Evolutionary conservation across 192 early-diverging fungal genomes (phyloP), one percentile per base, ranked within the genome.

Genomic region (Mortierella alpina): DNA sequence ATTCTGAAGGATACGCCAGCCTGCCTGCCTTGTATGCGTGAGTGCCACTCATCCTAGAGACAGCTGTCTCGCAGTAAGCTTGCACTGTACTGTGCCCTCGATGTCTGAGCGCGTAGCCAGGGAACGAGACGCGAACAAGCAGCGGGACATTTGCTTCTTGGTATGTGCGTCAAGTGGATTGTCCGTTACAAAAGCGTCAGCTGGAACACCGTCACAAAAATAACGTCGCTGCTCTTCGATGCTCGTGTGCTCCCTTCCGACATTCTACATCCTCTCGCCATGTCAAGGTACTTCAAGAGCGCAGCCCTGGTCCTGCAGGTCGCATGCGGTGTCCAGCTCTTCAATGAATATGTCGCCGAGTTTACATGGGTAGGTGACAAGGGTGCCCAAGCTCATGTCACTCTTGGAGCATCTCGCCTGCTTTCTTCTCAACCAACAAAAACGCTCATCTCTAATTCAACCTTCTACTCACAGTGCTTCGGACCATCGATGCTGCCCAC

Each of bases 401-500:
- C 15, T 48, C 48, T 66, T 57, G 15, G 39, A 14, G 17, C 31
- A 50, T 40, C n/a, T 22, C 45, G 39, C 45, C 56, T 51, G 23
- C 31, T 59, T 17, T 4, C 48, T 20, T 0, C 46, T 40, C 13
- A n/a, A 45, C 8, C 53, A 55, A 15, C 11, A 8, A 55, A 55
- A n/a, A n/a, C n/a, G 53, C 53, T 55, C n/a, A 55, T 18, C 8
- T 18, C n/a, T 54, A 4, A 5, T 45, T 23, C 20, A 8, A 47
- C 14, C 45, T 41, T 14, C 7, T 1, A 59, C n/a, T 60, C 41
- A 40, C 50, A 91, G 91, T 92, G 90, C 67, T 84, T 92, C 45
- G 96, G 96, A 1, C 95, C 95, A 13, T 96, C 94, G 41, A 98
- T 98, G 96, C 86, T 96, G 18, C 97, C 97, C 4, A 96, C 93